Percentiles rank a stretch among this genome's conserved stretches.
Evolutionary conservation across 2,329 filamentous ascomycete genomes (phyloP).

Genomic region (Exophiala calicioides): DNA sequence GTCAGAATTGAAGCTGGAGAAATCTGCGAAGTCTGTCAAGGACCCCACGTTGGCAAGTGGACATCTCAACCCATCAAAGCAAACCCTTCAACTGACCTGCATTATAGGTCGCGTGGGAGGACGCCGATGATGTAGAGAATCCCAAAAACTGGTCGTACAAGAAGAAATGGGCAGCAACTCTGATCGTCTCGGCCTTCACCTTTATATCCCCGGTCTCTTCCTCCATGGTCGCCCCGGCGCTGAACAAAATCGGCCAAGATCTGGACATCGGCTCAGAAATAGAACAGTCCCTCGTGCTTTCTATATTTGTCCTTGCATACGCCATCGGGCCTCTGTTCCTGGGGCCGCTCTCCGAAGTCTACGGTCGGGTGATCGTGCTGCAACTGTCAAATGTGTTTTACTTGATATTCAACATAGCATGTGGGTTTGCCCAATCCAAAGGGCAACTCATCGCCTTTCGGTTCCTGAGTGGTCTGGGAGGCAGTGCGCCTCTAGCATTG

Average conservation of each 20-base stretch:
- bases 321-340: constrained; percentile 55
- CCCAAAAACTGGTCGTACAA: constrained; percentile 56
- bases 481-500: constrained; percentile 56
- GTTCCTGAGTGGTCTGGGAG: constrained; percentile 60
- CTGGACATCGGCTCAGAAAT: constrained; percentile 53
- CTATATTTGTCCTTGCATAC: constrained; percentile 58
- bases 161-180: constrained; percentile 60
- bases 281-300: constrained; percentile 52
- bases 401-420: constrained; percentile 61
- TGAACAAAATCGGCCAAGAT: constrained; percentile 56
- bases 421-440: constrained; percentile 57
- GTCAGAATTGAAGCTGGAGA: constrained; percentile 17
- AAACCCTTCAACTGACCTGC: not conserved
- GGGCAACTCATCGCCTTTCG: constrained; percentile 59
- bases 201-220: constrained; percentile 66
- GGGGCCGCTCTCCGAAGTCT: constrained; percentile 58
- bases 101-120: constrained; percentile 50
- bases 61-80: not conserved
- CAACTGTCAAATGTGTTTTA: constrained; percentile 58
- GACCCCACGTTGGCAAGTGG: constrained; percentile 33
- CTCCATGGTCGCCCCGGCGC: constrained; percentile 58
- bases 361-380: constrained; percentile 56
- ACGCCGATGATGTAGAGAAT: constrained; percentile 52
- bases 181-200: constrained; percentile 59
- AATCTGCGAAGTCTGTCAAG: constrained; percentile 29